Percentiles rank a stretch among this genome's conserved stretches.
Conservation (phyloP, 495 filamentous ascomycete genomes). For the Barbatosphaeria neglecta region DNA sequence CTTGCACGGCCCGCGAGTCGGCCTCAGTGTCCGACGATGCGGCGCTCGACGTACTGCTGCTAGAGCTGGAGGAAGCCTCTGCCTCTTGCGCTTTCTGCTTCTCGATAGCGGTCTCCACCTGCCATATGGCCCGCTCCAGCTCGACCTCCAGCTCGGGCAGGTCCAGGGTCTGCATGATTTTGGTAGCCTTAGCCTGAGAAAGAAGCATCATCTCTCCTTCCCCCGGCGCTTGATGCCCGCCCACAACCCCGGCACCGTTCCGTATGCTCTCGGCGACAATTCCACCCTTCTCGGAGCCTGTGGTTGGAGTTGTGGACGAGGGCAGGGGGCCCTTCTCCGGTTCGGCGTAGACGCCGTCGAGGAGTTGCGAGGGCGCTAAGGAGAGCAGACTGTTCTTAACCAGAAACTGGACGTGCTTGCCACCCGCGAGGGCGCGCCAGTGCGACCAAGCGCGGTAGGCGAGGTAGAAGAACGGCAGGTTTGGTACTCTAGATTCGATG, state of each 20-base stretch:
- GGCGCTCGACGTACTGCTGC: background rate
- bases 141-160: slow-evolving; percentile 79
- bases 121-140: slow-evolving; percentile 77
- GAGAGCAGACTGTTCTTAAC: slow-evolving; percentile 57
- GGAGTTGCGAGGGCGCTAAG: slow-evolving; percentile 44
- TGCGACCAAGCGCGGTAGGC: slow-evolving; percentile 65
- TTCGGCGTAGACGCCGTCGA: slow-evolving; percentile 62
- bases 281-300: background rate
- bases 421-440: slow-evolving; percentile 66
- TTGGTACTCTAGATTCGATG: slow-evolving; percentile 72
- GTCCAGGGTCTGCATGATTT: slow-evolving; percentile 58
- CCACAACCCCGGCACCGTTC: slow-evolving; percentile 5
- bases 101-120: slow-evolving; percentile 60
- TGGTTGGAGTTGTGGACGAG: slow-evolving; percentile 16
- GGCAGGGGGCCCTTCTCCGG: slow-evolving; percentile 13
- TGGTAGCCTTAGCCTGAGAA: slow-evolving; percentile 45
- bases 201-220: slow-evolving; percentile 48
- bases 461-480: slow-evolving; percentile 96
- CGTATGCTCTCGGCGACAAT: slow-evolving; percentile 1
- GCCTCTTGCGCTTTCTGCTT: slow-evolving; percentile 31
- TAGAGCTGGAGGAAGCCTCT: no score
- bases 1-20: slow-evolving; percentile 3
- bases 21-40: slow-evolving; percentile 1
- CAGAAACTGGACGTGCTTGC: slow-evolving; percentile 74
- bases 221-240: slow-evolving; percentile 17